Base-by-base conservation (phyloP, 2,329 filamentous ascomycete genomes). In the Fusarium secorum region DNA sequence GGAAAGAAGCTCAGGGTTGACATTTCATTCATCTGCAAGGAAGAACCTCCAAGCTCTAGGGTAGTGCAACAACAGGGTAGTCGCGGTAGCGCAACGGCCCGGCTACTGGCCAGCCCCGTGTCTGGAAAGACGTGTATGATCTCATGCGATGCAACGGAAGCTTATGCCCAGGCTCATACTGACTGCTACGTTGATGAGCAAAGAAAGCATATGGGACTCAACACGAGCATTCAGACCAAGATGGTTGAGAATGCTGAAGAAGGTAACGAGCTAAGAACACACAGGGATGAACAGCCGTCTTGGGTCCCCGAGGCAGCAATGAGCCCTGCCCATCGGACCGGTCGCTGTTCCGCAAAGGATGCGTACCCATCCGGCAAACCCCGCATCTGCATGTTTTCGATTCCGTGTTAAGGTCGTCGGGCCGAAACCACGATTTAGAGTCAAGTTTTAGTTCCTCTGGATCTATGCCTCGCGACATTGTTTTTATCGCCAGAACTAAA, bases 1-100 rank as follows among this genome's bases (percentile, higher is more conserved):
- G 62, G 62, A 22, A 69, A 66, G 57, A 63, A 59, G 59, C 58
- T 60, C 26, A 60, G 59, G 53, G 35, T 68, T 38, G 60, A 68
- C 42, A 53, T 60, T 1, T 68, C 56, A 2, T 68, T 68, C 7
- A n/a, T 55, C 28, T 55, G 60, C 17, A 64, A 64, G 38, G 60
- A 64, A 20, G 45, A 52, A 45, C 36, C 7, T 58, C 35, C 41
- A 5, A 38, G 38, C 53, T 60, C 55, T 41, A 58, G 55, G 60
- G 60, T 49, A 64, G 64, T 22, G 45, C 60, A 60, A 64, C 45
- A 41, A 1, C 53, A 30, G 24, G 33, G 44, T 59, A 9, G 44
- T 33, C 35, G 55, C n/a, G 45, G 60, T 49, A 64, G 64, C 14
- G 51, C 60, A 22, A 64, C 45, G 15, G 15, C 60, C 5, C 44